Base-by-base conservation (phyloP, 257 asterid species). In the Scutellaria baicalensis region DNA sequence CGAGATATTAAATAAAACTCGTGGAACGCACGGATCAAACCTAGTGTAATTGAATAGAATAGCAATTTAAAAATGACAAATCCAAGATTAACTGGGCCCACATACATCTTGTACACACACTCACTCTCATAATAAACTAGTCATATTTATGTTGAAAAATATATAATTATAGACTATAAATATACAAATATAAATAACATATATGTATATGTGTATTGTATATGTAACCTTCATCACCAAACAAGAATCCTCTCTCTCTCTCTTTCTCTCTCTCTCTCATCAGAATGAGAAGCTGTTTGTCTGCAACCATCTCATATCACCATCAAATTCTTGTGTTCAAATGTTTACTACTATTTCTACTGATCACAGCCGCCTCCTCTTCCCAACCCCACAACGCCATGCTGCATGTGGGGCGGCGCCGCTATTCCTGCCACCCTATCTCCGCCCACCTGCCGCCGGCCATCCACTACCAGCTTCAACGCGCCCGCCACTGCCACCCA, bases 401-500 rank as follows among this genome's bases (percentile, higher is more conserved):
- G 59, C 63, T 42, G 74, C 82, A 67, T 4, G 70, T 10, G 27
- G 47, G 13, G 13, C 64, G 76, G 21, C 77, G 70, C 79, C 82
- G 11, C 68, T 70, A 64, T 47, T 76, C 80, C 5, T 67, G 79
- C 82, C 78, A 48, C 49, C 75, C 79, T 0, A 18, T 74, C 70
- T 21, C 83, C 72, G 8, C 74, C 59, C 16, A 16, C 10, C 78
- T 66, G 4, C 80, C 84, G 70, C 80, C 82, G 6, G 48, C 68
- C 63, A 12, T 73, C 36, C 83, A 84, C 49, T 75, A 69, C 68
- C 86, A 80, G 35, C 79, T 80, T 10, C 91, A 86, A n/a, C 79
- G 77, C 36, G 61, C 84, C 78, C 88, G 84, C 71, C 85, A 55
- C 81, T 85, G 92, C 71, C 86, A 88, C 16, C 88, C 92, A 6